Conservation (phyloP, 176 grass and related monocot genomes). For the Canna indica region DNA sequence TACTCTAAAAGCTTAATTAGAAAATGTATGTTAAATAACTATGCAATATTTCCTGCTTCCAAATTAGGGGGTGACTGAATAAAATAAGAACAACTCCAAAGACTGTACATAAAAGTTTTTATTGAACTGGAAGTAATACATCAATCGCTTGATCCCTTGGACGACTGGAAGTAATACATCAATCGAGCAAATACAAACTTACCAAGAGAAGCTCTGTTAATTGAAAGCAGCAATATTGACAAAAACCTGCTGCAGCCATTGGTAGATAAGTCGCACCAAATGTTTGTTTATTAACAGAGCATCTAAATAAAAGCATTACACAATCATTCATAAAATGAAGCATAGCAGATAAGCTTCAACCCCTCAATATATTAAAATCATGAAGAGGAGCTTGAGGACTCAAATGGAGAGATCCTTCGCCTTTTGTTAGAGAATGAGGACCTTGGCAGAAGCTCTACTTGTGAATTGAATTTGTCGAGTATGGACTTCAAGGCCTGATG, state of each 20-base stretch:
- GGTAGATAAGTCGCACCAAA: neutral
- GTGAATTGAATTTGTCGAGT: conserved; percentile 39
- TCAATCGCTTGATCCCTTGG: too few species aligned
- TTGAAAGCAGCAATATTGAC: neutral
- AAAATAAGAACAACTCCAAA: too few species aligned
- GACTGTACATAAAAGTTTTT: too few species aligned
- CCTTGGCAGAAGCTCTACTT: conserved; percentile 44
- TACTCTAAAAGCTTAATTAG: too few species aligned
- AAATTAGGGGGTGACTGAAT: too few species aligned
- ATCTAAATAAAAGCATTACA: neutral
- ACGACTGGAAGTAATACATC: too few species aligned
- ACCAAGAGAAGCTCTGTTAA: neutral
- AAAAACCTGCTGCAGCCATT: neutral
- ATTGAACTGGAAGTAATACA: too few species aligned
- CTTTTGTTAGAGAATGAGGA: conserved; percentile 52
- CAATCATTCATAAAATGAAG: neutral
- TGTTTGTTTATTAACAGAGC: neutral
- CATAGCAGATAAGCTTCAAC: neutral
- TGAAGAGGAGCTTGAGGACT: conserved; percentile 68
- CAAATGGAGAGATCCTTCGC: conserved; percentile 39
- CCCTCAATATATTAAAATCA: conserved; percentile 21
- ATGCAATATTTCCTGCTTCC: too few species aligned
- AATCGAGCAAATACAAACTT: too few species aligned
- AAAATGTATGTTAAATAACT: too few species aligned
- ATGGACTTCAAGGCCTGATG: conserved; percentile 49